These are phyloP conservation scores for Sanghuangporus baumii DNA, from an alignment of 1,284 basidiomycete species.

Conservation along the genomic window DNA sequence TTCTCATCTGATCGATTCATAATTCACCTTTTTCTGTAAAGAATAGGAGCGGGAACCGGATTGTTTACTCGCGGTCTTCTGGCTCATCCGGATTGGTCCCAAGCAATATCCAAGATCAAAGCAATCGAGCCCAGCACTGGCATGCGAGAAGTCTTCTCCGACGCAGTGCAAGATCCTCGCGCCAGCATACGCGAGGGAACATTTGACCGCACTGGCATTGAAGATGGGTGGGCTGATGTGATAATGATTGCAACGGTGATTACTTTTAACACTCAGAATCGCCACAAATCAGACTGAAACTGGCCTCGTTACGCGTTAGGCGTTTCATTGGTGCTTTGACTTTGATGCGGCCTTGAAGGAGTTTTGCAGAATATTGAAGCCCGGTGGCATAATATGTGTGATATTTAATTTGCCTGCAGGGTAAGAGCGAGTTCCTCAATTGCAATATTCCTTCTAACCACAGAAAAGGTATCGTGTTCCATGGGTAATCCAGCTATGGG, in stretches of 20 bases:
- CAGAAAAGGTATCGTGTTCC: not conserved
- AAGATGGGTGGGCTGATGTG: constrained; percentile 68
- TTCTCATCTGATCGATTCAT: not conserved
- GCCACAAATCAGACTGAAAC: not conserved
- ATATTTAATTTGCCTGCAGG: constrained; percentile 67
- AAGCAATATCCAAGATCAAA: constrained; percentile 42
- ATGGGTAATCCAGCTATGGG: constrained; percentile 4
- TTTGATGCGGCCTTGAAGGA: constrained; percentile 58
- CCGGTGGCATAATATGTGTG: constrained; percentile 52
- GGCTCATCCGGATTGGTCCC: constrained; percentile 49
- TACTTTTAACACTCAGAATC: not conserved
- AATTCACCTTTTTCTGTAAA: constrained; percentile 23
- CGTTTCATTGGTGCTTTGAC: constrained; percentile 80
- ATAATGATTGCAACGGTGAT: constrained; percentile 67
- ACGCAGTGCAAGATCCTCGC: constrained; percentile 44
- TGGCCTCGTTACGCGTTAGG: constrained; percentile 34
- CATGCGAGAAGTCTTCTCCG: constrained; percentile 60
- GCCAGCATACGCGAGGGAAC: constrained; percentile 52
- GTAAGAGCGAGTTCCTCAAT: constrained; percentile 63
- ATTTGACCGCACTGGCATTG: constrained; percentile 54
- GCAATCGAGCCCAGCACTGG: constrained; percentile 72
- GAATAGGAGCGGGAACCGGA: constrained; percentile 70
- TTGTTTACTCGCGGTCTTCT: constrained; percentile 75
- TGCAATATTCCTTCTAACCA: constrained; percentile 37
- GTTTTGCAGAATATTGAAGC: constrained; percentile 67